Percentiles rank a stretch among this genome's conserved stretches.
Conservation (phyloP, 2,329 filamentous ascomycete species). For the Fusarium sp. region DNA sequence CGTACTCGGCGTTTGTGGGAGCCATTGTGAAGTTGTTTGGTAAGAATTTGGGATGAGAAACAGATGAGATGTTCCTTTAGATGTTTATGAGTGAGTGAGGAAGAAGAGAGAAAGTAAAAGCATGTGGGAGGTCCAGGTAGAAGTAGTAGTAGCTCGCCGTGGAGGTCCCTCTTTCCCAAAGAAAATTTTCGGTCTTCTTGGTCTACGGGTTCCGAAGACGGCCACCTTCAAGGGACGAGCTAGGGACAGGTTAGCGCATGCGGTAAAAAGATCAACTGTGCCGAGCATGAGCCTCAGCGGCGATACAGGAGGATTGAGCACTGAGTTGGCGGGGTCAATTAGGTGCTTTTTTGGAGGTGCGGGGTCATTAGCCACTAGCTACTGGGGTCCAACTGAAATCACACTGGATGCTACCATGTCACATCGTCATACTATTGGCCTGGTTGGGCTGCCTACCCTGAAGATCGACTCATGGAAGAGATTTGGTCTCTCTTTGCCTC, state of each 20-base stretch:
- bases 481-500: constrained; percentile 17
- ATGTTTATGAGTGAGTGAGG: constrained; percentile 20
- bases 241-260: constrained; percentile 20
- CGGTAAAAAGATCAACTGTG: constrained; percentile 37
- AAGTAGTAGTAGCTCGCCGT: constrained; percentile 33
- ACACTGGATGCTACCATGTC: constrained; percentile 5
- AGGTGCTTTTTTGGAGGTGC: constrained; percentile 42
- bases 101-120: constrained; percentile 23
- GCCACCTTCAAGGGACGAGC: constrained; percentile 12
- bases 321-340: constrained; percentile 32
- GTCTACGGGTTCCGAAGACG: constrained; percentile 41
- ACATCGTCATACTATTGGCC: constrained; percentile 9
- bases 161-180: constrained; percentile 28
- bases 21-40: constrained; percentile 55
- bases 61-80: constrained; percentile 27
- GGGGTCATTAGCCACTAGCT: constrained; percentile 40
- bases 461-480: constrained; percentile 15
- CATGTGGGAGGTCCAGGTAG: constrained; percentile 38
- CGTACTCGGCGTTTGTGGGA: constrained; percentile 61
- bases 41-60: constrained; percentile 18
- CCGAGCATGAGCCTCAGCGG: constrained; percentile 30
- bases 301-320: constrained; percentile 21
- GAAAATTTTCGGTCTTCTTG: constrained; percentile 34
- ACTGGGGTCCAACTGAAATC: constrained; percentile 25
- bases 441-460: constrained; percentile 26